These are phyloP conservation scores for Chrysosporium keratinophilum DNA, from an alignment of 2,329 filamentous ascomycete species.

Conservation along the genomic window DNA sequence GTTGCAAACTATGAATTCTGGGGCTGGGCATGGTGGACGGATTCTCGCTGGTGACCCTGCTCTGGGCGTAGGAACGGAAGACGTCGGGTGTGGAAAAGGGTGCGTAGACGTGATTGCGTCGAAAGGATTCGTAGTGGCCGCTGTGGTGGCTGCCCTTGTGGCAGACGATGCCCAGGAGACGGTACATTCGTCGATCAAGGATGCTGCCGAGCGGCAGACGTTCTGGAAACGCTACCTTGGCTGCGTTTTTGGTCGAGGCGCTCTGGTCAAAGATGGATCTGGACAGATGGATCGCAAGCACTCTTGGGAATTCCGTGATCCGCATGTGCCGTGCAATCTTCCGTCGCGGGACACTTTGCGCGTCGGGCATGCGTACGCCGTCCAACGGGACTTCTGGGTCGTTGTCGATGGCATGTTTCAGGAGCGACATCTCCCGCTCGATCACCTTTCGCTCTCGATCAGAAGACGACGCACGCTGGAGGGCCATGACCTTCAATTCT, in stretches of 20 bases:
- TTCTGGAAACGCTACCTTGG: constrained; percentile 88
- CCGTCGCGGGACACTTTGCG: constrained; percentile 63
- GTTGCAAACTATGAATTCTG: constrained; percentile 32
- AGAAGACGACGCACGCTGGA: constrained; percentile 45
- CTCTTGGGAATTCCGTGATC: constrained; percentile 76
- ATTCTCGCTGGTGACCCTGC: constrained; percentile 46
- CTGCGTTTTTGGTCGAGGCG: constrained; percentile 81
- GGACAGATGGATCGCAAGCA: constrained; percentile 84
- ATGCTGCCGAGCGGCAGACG: constrained; percentile 71
- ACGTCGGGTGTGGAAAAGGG: constrained; percentile 75
- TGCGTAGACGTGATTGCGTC: constrained; percentile 66
- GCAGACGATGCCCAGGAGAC: constrained; percentile 74
- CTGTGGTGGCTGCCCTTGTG: constrained; percentile 94
- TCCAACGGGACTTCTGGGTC: constrained; percentile 71
- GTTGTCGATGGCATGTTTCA: constrained; percentile 60
- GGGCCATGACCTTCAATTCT: constrained; percentile 50
- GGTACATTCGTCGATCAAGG: constrained; percentile 67
- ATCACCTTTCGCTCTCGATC: constrained; percentile 44
- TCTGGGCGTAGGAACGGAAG: constrained; percentile 64
- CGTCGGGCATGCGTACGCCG: constrained; percentile 63
- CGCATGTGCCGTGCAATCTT: constrained; percentile 79
- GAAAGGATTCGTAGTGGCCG: constrained; percentile 93
- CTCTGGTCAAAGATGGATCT: constrained; percentile 79
- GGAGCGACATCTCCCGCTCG: constrained; percentile 50
- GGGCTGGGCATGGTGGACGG: constrained; percentile 42